Evolutionary conservation across 129 eudicot genomes (phyloP), one percentile per base, ranked within the genome.

Genomic region (Saussurea involucrata): DNA sequence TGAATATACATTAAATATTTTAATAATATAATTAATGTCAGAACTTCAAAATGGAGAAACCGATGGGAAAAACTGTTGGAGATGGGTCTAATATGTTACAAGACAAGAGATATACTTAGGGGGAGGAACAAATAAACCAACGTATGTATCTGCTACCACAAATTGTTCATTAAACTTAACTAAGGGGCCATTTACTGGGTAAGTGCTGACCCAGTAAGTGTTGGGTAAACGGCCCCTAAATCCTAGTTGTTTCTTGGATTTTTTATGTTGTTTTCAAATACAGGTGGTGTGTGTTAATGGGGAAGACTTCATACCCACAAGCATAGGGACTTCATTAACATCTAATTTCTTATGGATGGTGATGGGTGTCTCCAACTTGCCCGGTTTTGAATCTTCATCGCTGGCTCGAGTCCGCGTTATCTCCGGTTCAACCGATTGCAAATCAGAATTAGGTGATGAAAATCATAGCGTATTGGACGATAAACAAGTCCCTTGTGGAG

Each of bases 261-360:
- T 24, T 21, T 8, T 21, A 40, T 53, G 21, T 17, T 8, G 24
- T 66, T 24, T 24, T 2, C 36, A 31, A 57, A 24, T n/a, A 4
- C 88, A 91, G 98, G 89, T 89, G 77, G 82, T 95, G 79, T 78
- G 88, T 20, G 55, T 89, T 6, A 68, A 28, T 8, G 96, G 81
- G 34, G 98, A 91, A 74, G 86, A 90, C 37, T 95, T 91, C 77
- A 83, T 91, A 31, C 98, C 98, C 10, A 95, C 98, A 55, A 86
- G 89, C 28, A 21, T 91, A 37, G 87, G 88, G 25, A 75, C 86
- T 28, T 63, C 86, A 42, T 75, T 83, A 34, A 71, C 97, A 27
- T 80, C 85, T 49, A 84, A 83, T 15, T 55, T 76, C 7, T 73
- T 95, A 72, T 95, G 98, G 98, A 85, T 91, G 92, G 92, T 91